Evolutionary conservation across 2,329 filamentous ascomycete species (phyloP).

Genomic region (Intubia oerlemansii): DNA sequence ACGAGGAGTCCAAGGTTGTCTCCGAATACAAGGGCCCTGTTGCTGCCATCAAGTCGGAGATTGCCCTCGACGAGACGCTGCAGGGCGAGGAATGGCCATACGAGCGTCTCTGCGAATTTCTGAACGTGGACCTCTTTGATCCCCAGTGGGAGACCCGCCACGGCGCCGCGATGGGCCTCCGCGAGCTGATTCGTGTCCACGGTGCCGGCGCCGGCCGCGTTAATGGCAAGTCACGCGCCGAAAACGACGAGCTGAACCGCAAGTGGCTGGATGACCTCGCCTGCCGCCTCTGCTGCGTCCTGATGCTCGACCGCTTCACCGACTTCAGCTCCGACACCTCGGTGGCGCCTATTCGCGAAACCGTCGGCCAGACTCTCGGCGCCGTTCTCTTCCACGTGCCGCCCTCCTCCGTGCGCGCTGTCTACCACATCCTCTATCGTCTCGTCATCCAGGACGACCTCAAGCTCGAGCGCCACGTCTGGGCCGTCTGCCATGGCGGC

Average conservation of each 20-base stretch:
- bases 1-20: slow-evolving; percentile 82
- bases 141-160: slow-evolving; percentile 88
- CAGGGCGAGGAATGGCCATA: slow-evolving; percentile 83
- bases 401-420: slow-evolving; percentile 54
- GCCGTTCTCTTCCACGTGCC: slow-evolving; percentile 73
- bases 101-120: slow-evolving; percentile 79
- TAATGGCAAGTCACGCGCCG: slow-evolving; percentile 42
- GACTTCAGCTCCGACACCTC: slow-evolving; percentile 97
- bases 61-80: slow-evolving; percentile 56
- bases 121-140: slow-evolving; percentile 87
- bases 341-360: slow-evolving; percentile 87
- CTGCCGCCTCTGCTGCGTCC: slow-evolving; percentile 83
- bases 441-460: slow-evolving; percentile 85
- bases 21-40: slow-evolving; percentile 83
- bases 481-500: slow-evolving; percentile 92
- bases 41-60: slow-evolving; percentile 64
- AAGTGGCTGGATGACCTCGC: slow-evolving; percentile 85
- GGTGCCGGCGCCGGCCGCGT: slow-evolving; percentile 68
- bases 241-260: slow-evolving; percentile 65
- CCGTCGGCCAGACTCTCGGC: slow-evolving; percentile 81
- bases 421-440: slow-evolving; percentile 66
- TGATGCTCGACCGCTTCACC: slow-evolving; percentile 93
- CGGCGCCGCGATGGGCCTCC: slow-evolving; percentile 82
- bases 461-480: slow-evolving; percentile 50
- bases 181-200: slow-evolving; percentile 83